Evolutionary conservation across 768 basidiomycete species (phyloP).

Genomic region (Pisolithus microcarpus): DNA sequence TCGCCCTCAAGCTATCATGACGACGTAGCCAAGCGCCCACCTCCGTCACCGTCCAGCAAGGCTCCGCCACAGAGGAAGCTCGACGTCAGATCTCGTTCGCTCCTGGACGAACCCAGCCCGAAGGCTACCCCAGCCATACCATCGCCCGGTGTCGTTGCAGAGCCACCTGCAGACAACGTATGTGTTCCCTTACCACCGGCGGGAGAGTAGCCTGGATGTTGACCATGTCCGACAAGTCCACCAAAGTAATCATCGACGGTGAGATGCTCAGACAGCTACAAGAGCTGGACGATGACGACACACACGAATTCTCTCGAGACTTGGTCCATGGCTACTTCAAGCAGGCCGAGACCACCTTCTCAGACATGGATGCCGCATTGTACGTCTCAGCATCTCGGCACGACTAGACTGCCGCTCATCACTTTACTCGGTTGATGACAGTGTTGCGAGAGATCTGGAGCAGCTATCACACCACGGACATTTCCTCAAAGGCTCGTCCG

Average conservation of each 20-base stretch:
- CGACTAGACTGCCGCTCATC: slow-evolving; percentile 9
- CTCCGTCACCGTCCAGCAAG: slow-evolving; percentile 29
- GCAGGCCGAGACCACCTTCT: slow-evolving; percentile 74
- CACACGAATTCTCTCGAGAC: slow-evolving; percentile 63
- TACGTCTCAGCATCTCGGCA: slow-evolving; percentile 38
- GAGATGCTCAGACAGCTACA: slow-evolving; percentile 80
- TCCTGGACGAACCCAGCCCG: slow-evolving; percentile 17
- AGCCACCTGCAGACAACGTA: neutral
- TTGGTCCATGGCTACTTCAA: slow-evolving; percentile 79
- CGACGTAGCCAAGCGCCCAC: slow-evolving; percentile 22
- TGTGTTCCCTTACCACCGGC: too few relatives aligned
- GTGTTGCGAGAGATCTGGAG: slow-evolving; percentile 50
- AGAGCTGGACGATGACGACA: slow-evolving; percentile 85
- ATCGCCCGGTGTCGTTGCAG: neutral
- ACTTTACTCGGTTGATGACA: slow-evolving; percentile 22
- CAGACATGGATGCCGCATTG: slow-evolving; percentile 71
- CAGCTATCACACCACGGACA: slow-evolving; percentile 76
- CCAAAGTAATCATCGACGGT: slow-evolving; percentile 54
- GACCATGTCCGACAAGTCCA: slow-evolving; percentile 1
- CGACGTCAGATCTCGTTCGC: slow-evolving; percentile 25
- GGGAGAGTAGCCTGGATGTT: neutral
- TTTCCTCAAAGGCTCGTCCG: slow-evolving; percentile 96
- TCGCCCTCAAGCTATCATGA: slow-evolving; percentile 20
- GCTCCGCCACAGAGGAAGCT: slow-evolving; percentile 24
- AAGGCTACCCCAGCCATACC: slow-evolving; percentile 13